phyloP scores from a whole-genome alignment of 1,139 yeast species.

The Citeromyces hawaiiensis region DNA sequence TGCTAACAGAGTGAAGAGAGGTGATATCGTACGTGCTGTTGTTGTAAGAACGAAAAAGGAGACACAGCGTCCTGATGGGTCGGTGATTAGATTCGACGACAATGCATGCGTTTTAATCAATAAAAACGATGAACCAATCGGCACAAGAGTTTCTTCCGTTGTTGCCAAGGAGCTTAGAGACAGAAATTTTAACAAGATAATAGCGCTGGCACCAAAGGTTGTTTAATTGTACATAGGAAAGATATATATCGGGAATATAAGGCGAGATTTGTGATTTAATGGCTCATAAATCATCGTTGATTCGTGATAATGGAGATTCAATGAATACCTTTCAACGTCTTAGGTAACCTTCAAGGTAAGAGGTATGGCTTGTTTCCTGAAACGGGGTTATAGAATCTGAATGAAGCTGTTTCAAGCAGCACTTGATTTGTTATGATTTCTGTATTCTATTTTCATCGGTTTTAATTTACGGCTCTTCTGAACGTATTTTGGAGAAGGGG shows the following conservation, averaged over 20 bases:
- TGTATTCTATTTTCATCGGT: too few relatives aligned
- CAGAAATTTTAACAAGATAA: constrained; percentile 74
- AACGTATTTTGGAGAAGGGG: too few relatives aligned
- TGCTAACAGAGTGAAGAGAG: constrained; percentile 77
- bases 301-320: too few relatives aligned
- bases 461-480: too few relatives aligned
- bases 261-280: too few relatives aligned
- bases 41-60: constrained; percentile 90
- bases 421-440: too few relatives aligned
- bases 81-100: constrained; percentile 80
- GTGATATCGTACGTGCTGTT: constrained; percentile 93
- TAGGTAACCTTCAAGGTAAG: too few relatives aligned
- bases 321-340: too few relatives aligned
- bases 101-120: constrained; percentile 93
- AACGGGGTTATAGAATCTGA: too few relatives aligned
- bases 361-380: too few relatives aligned
- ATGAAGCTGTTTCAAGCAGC: too few relatives aligned
- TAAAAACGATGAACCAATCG: constrained; percentile 83
- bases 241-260: not conserved
- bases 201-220: constrained; percentile 83
- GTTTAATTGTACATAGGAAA: constrained; percentile 21
- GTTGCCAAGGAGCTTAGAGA: constrained; percentile 88
- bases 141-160: constrained; percentile 84
- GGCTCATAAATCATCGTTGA: too few relatives aligned
- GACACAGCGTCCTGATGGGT: constrained; percentile 76